Evolutionary conservation across 2,329 filamentous ascomycete species (phyloP).

Genomic region (Exophiala alcalophila): DNA sequence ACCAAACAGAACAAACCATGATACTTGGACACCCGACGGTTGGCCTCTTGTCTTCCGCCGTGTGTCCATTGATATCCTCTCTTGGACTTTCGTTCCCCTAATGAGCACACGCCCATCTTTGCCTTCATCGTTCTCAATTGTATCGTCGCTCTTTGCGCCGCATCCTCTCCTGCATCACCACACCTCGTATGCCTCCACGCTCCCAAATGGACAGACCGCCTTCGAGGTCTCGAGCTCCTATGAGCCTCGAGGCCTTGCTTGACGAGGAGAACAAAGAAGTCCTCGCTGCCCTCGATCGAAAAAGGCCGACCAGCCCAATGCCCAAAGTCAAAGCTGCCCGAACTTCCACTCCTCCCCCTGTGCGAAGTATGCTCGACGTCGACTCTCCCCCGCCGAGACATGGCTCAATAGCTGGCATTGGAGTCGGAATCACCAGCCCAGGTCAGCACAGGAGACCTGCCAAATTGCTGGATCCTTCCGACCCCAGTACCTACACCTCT

Average conservation of each 20-base stretch:
- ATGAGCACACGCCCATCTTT: neutral
- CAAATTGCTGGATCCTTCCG: slow-evolving; percentile 39
- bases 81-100: too few relatives aligned
- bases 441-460: slow-evolving; percentile 32
- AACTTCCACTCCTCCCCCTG: slow-evolving; percentile 56
- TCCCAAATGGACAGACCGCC: slow-evolving; percentile 18
- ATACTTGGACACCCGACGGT: too few relatives aligned
- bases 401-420: slow-evolving; percentile 41
- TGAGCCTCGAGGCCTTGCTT: slow-evolving; percentile 74
- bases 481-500: slow-evolving; percentile 35
- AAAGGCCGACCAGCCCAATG: slow-evolving; percentile 28
- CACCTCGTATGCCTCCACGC: too few relatives aligned
- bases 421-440: slow-evolving; percentile 37
- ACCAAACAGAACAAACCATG: too few relatives aligned
- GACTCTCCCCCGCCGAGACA: slow-evolving; percentile 41
- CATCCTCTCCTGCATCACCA: slow-evolving; percentile 2
- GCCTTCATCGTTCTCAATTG: neutral
- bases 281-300: slow-evolving; percentile 63
- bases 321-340: slow-evolving; percentile 42
- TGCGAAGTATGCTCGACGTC: slow-evolving; percentile 66
- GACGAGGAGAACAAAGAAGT: slow-evolving; percentile 76
- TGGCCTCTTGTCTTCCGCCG: neutral
- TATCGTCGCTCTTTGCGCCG: neutral
- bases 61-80: too few relatives aligned
- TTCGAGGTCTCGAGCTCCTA: slow-evolving; percentile 36